Evolutionary conservation across 805 yeast genomes (phyloP), one percentile per base, ranked within the genome.

Genomic region (Hanseniaspora singularis): DNA sequence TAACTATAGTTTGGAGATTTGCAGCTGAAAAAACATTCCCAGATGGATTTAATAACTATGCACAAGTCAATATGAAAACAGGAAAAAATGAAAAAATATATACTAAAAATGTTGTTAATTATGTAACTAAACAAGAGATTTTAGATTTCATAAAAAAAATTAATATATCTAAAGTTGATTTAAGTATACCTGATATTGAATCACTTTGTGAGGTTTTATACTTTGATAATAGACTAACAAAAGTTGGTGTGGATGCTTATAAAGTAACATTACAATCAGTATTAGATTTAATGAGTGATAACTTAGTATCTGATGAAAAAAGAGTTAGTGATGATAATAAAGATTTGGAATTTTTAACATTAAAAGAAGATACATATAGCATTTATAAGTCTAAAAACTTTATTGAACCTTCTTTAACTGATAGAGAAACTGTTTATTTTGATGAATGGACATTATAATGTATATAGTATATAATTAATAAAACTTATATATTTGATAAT

Each of bases 1-100:
- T 85, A 53, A 77, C 85, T 18, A 88, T 88, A 36, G 77, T 88
- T 7, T 92, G 96, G 95, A 71, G 92, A 54, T 89, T 68, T 62
- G 79, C 85, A 9, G 83, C 89, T 2, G 73, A 77, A 27, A 76
- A 73, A 54, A 75, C 95, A 0, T 82, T 70, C 57, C 96, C 96
- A 3, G 69, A 75, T 47, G 82, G 82, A 18, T 79, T 82, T 59
- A 60, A 59, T 30, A 61, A 62, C 49, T 57, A 56, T 37, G 52
- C 54, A 14, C 50, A 54, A n/a, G 51, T 50, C 16, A 40, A 46
- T 10, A 54, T 51, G 38, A 44, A 33, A 11, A 55, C 54, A 32
- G 50, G 51, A 18, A 40, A 19, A 18, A 26, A 46, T 6, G 50
- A 48, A 38, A 20, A 53, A 16, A 55, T 65, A 9, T 81, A 69